Conservation (phyloP, 139 green algal species). For the Tetraselmis chui region DNA sequence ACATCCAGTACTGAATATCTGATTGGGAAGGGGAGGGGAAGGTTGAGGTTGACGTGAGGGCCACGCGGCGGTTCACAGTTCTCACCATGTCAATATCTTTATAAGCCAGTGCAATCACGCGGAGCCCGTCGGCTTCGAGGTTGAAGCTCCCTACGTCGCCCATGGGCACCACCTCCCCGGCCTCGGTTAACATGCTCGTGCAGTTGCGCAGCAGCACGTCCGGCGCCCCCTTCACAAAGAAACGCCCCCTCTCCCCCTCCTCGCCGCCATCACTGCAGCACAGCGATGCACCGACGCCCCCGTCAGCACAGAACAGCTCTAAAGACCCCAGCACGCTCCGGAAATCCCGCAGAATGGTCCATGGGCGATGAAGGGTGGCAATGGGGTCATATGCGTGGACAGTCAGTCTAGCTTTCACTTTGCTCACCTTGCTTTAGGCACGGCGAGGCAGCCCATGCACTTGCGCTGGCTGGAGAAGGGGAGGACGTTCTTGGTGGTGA, state of each 20-base stretch:
- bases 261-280: too few species aligned
- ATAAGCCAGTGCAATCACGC: constrained; percentile 71
- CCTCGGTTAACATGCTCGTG: not conserved
- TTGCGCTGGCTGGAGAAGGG: constrained; percentile 83
- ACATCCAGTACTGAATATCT: too few species aligned
- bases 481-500: not conserved
- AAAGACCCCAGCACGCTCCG: too few species aligned
- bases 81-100: constrained; percentile 34
- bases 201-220: constrained; percentile 8
- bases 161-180: constrained; percentile 30
- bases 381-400: too few species aligned
- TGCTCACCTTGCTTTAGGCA: too few species aligned
- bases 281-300: too few species aligned
- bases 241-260: not conserved
- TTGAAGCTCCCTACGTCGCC: not conserved
- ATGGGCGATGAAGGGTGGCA: too few species aligned
- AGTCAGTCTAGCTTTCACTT: too few species aligned
- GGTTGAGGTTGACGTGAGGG: not conserved
- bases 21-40: not conserved
- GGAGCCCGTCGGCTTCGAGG: constrained; percentile 41
- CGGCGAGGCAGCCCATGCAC: constrained; percentile 55
- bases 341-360: too few species aligned
- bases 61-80: not conserved
- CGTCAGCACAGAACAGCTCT: too few species aligned
- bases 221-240: not conserved